Conservation (phyloP, 495 filamentous ascomycete genomes). For the Penicillium verhagenii region DNA sequence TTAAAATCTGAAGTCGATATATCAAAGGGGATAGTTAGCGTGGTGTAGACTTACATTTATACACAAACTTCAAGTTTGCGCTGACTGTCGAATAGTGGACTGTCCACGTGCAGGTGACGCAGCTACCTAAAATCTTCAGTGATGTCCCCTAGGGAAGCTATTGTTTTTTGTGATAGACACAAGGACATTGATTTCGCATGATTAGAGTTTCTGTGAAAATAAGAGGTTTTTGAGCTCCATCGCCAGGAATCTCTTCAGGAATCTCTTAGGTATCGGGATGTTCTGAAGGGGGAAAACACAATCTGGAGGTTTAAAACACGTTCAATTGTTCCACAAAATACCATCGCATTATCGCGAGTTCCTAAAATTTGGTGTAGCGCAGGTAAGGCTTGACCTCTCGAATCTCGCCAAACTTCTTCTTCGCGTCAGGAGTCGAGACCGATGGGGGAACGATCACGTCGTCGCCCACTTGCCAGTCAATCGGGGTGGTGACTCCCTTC, state of each 20-base stretch:
- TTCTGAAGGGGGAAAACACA: too few relatives aligned
- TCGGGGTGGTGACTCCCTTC: constrained; percentile 88
- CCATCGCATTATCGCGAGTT: background rate
- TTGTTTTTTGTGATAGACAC: too few relatives aligned
- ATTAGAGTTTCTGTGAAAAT: too few relatives aligned
- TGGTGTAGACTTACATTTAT: background rate
- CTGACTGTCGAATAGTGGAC: background rate
- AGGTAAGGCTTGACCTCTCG: constrained; percentile 90
- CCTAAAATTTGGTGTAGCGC: constrained; percentile 27
- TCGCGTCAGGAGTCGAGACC: constrained; percentile 82
- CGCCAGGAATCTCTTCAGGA: too few relatives aligned
- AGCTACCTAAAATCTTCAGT: too few relatives aligned
- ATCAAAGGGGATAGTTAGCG: too few relatives aligned
- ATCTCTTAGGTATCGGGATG: too few relatives aligned
- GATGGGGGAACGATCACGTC: constrained; percentile 95
- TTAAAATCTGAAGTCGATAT: background rate
- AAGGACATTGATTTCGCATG: too few relatives aligned
- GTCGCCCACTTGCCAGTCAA: constrained; percentile 86
- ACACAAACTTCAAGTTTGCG: background rate
- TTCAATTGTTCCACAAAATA: background rate
- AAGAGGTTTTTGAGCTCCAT: too few relatives aligned
- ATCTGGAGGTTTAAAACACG: background rate
- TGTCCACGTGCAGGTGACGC: too few relatives aligned
- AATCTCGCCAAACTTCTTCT: constrained; percentile 87
- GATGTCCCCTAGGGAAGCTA: too few relatives aligned